phyloP scores from a whole-genome alignment of 129 eudicot genomes.

The Smallanthus sonchifolius region DNA sequence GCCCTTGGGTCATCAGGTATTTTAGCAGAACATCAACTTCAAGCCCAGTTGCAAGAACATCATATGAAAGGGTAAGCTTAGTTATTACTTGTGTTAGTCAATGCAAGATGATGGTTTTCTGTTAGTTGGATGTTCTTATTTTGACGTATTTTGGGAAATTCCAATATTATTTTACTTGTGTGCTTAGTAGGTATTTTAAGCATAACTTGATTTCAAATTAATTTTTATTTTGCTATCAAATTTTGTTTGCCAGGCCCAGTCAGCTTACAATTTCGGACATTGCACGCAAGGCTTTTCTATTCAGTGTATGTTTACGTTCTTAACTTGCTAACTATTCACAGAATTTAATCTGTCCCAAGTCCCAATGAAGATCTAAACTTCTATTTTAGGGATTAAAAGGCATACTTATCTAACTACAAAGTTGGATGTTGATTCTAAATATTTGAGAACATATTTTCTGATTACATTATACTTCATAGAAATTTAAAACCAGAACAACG shows the following conservation, averaged over 20 bases:
- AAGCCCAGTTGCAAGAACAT: slow-evolving; percentile 94
- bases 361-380: slow-evolving; percentile 11
- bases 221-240: slow-evolving; percentile 3
- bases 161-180: background rate
- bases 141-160: background rate
- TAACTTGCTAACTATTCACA: background rate
- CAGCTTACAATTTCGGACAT: slow-evolving; percentile 92
- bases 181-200: slow-evolving; percentile 1
- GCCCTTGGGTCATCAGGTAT: slow-evolving; percentile 96
- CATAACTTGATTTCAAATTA: slow-evolving; percentile 1
- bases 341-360: slow-evolving; percentile 2
- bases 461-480: slow-evolving; percentile 1
- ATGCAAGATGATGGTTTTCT: slow-evolving; percentile 7
- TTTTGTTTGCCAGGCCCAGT: slow-evolving; percentile 60
- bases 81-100: background rate
- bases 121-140: background rate
- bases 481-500: background rate
- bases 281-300: slow-evolving; percentile 94
- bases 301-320: slow-evolving; percentile 66
- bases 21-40: slow-evolving; percentile 96
- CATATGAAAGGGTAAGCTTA: slow-evolving; percentile 81
- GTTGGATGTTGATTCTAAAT: background rate
- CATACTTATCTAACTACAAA: background rate
- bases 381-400: background rate
- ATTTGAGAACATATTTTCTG: background rate